These are phyloP conservation scores for Tubosaeta sp. DNA, from an alignment of 768 basidiomycete genomes.

Conservation along the genomic window DNA sequence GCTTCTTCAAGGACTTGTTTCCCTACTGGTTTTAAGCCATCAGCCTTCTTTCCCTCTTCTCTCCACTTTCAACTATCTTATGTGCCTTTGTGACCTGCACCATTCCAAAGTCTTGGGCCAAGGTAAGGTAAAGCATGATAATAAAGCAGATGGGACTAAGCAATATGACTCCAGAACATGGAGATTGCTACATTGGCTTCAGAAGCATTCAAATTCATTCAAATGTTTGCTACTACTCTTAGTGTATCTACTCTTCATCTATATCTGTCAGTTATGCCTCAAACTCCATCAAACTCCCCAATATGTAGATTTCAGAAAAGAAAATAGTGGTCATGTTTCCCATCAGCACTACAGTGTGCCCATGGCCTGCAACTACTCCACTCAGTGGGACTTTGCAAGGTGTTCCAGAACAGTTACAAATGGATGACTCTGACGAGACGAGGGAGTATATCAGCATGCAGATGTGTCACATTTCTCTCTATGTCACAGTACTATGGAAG, in stretches of 20 bases:
- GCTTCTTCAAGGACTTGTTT: not conserved
- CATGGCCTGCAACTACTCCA: not conserved
- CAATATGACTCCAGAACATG: not conserved
- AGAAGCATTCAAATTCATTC: not conserved
- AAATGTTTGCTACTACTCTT: not conserved
- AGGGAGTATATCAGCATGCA: too few species aligned
- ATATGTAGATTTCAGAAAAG: not conserved
- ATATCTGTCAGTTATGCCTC: too few species aligned
- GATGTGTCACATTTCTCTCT: too few species aligned
- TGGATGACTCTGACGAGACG: too few species aligned
- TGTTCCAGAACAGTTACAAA: too few species aligned
- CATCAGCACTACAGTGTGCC: too few species aligned
- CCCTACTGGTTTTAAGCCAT: not conserved
- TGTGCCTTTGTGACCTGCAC: not conserved
- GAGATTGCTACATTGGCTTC: not conserved
- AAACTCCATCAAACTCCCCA: not conserved
- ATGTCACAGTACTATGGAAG: too few species aligned
- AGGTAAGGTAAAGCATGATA: not conserved
- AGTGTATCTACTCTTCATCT: not conserved
- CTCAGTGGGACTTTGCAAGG: too few species aligned
- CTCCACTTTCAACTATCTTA: not conserved
- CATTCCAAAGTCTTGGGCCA: not conserved
- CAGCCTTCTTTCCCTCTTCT: not conserved
- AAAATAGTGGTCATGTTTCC: too few species aligned
- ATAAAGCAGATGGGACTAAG: not conserved